Evolutionary conservation across 495 filamentous ascomycete species (phyloP).

Genomic region (Aspergillus ellipticus): DNA sequence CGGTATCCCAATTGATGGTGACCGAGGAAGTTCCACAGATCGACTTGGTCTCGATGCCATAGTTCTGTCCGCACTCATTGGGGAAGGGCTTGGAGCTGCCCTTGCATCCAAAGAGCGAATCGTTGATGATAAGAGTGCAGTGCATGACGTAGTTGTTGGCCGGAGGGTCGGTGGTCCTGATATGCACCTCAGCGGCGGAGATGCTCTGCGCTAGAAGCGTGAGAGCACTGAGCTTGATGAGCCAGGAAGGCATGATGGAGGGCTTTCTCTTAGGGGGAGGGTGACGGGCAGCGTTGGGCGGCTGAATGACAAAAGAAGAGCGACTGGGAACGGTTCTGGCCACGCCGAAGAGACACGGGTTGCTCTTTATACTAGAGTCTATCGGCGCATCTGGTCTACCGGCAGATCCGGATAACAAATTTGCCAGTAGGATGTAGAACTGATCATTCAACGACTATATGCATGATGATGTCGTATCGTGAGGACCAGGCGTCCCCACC

Average conservation of each 20-base stretch:
- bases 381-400: background rate
- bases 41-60: slow-evolving; percentile 1
- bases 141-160: slow-evolving; percentile 13
- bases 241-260: slow-evolving; percentile 9
- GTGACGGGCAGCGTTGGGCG: background rate
- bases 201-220: slow-evolving; percentile 13
- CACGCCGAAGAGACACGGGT: background rate
- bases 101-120: slow-evolving; percentile 12
- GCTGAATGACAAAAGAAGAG: background rate
- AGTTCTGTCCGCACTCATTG: slow-evolving; percentile 9
- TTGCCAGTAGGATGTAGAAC: background rate
- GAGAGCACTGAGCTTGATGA: slow-evolving; percentile 13
- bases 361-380: background rate
- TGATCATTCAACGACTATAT: background rate
- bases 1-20: slow-evolving; percentile 12
- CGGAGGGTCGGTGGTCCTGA: slow-evolving; percentile 14
- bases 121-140: slow-evolving; percentile 15
- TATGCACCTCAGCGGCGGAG: slow-evolving; percentile 9
- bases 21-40: slow-evolving; percentile 8
- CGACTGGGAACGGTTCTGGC: background rate
- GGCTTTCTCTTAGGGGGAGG: background rate
- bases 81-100: slow-evolving; percentile 13
- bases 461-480: background rate
- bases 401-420: background rate
- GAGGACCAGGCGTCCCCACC: background rate